phyloP scores from a whole-genome alignment of 2,329 filamentous ascomycete genomes.

The Cercospora sp. region DNA sequence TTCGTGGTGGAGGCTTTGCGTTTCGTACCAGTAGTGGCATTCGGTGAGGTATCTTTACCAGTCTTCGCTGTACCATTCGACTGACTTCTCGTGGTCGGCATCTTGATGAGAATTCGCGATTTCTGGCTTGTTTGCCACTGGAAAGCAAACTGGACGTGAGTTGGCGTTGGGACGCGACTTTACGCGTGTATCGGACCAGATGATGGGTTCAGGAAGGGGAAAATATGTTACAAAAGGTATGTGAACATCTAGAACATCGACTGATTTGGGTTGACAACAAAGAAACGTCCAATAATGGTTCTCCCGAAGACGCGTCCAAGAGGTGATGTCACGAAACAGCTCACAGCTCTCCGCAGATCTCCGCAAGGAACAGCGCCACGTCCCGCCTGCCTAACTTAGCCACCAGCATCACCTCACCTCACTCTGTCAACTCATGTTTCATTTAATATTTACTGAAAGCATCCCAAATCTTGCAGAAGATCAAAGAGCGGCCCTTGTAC shows the following conservation, averaged over 20 bases:
- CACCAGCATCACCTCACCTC: neutral
- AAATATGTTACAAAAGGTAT: neutral
- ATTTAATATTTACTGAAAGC: neutral
- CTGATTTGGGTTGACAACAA: neutral
- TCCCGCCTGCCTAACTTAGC: neutral
- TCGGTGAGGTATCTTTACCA: neutral
- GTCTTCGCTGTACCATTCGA: neutral
- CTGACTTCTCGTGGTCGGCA: conserved; percentile 5
- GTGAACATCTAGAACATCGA: neutral
- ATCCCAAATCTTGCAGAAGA: neutral
- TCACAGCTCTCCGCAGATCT: neutral
- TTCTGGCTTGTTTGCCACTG: neutral
- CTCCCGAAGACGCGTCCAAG: neutral
- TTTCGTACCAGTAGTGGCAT: neutral
- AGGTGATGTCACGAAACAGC: neutral
- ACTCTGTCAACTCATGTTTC: neutral
- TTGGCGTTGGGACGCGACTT: neutral
- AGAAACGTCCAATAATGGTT: neutral
- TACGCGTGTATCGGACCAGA: neutral
- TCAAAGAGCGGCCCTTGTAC: neutral
- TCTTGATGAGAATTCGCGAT: neutral
- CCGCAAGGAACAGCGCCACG: neutral
- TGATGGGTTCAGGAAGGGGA: neutral
- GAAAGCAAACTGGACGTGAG: neutral
- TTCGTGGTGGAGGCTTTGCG: conserved; percentile 13